phyloP scores from a whole-genome alignment of 1,139 yeast species.

The Candida albicans region DNA sequence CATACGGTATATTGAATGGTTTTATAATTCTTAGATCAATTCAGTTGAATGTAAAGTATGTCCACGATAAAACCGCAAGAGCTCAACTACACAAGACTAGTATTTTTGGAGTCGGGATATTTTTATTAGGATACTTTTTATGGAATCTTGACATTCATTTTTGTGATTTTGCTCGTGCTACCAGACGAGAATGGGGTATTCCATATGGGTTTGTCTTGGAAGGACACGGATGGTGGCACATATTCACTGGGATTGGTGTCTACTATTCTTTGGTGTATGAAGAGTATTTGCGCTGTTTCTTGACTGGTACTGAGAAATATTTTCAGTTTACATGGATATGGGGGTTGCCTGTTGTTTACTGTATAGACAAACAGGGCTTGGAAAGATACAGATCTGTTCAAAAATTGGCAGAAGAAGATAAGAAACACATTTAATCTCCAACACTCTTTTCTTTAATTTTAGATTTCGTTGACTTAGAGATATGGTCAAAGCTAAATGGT shows the following conservation, averaged over 20 bases:
- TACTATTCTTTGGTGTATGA: slow-evolving; percentile 61
- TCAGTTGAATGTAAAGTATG: slow-evolving; percentile 50
- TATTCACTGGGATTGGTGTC: slow-evolving; percentile 76
- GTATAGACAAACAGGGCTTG: slow-evolving; percentile 34
- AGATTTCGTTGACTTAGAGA: too few species aligned
- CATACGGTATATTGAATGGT: slow-evolving; percentile 65
- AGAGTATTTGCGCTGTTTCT: slow-evolving; percentile 66
- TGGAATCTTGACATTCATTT: slow-evolving; percentile 88
- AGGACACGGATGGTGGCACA: slow-evolving; percentile 99
- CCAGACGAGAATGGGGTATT: slow-evolving; percentile 71
- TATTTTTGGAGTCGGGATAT: slow-evolving; percentile 60
- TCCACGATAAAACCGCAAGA: slow-evolving; percentile 47
- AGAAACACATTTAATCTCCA: slow-evolving; percentile 1
- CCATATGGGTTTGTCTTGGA: slow-evolving; percentile 88
- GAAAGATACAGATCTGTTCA: slow-evolving; percentile 21
- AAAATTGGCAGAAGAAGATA: slow-evolving; percentile 22
- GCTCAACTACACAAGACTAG: slow-evolving; percentile 53
- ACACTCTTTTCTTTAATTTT: too few species aligned
- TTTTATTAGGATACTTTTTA: slow-evolving; percentile 69
- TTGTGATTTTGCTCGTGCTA: slow-evolving; percentile 61
- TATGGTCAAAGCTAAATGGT: too few species aligned
- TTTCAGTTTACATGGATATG: slow-evolving; percentile 53
- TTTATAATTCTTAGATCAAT: slow-evolving; percentile 60
- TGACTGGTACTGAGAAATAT: slow-evolving; percentile 51
- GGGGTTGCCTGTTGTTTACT: slow-evolving; percentile 38